phyloP scores from a whole-genome alignment of 305 asterid species.

The Lippia alba region DNA sequence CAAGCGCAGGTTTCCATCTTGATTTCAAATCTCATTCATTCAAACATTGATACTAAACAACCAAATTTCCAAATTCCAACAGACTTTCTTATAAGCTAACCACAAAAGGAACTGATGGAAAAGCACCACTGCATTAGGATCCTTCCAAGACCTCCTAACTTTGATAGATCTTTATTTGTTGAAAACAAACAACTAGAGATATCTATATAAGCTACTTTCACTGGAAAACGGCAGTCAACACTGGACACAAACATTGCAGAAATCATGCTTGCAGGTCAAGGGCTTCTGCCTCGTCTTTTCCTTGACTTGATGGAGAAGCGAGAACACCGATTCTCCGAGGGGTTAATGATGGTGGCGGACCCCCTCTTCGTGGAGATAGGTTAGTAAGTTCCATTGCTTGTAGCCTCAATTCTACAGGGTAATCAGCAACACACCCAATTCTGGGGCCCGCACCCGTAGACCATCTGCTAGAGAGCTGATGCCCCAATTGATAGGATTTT shows the following conservation, averaged over 20 bases:
- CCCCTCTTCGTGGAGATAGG: constrained; percentile 61
- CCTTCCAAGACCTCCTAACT: not conserved
- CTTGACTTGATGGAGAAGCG: constrained; percentile 31
- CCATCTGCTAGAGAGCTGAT: constrained; percentile 72
- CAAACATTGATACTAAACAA: too few species aligned
- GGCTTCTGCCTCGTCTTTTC: constrained; percentile 27
- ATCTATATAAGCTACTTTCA: constrained; percentile 15
- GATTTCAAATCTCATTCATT: too few species aligned
- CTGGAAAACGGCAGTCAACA: not conserved
- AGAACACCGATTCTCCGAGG: constrained; percentile 40
- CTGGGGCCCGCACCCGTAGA: constrained; percentile 87
- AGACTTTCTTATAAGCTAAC: too few species aligned
- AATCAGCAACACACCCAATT: constrained; percentile 79
- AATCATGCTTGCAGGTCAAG: not conserved
- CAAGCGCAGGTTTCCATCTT: too few species aligned
- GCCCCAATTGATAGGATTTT: constrained; percentile 71
- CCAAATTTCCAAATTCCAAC: too few species aligned
- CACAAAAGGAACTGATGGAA: too few species aligned
- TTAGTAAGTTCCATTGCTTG: constrained; percentile 87
- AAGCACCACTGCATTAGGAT: too few species aligned
- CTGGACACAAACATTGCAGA: not conserved
- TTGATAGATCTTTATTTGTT: constrained; percentile 13
- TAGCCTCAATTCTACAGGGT: constrained; percentile 73
- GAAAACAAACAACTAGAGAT: constrained; percentile 24
- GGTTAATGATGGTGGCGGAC: constrained; percentile 28